phyloP scores from a whole-genome alignment of 768 basidiomycete genomes.

The Cantharellus cinnabarinus region DNA sequence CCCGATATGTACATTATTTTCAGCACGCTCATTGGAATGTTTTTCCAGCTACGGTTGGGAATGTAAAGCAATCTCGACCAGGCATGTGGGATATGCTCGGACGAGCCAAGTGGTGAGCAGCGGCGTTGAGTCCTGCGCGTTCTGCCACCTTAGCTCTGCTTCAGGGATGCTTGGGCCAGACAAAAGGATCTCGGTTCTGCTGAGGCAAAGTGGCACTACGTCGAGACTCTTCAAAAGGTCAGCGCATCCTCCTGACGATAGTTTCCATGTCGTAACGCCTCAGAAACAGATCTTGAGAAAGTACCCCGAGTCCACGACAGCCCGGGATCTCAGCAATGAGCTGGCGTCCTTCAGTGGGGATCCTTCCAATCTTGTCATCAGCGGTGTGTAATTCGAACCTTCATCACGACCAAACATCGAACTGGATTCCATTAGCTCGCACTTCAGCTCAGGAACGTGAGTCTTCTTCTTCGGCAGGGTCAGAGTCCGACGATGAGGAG shows the following conservation, averaged over 20 bases:
- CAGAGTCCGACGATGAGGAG: not conserved
- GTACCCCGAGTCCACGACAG: conserved; percentile 67
- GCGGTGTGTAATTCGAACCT: conserved; percentile 25
- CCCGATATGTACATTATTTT: not conserved
- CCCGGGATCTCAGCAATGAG: conserved; percentile 54
- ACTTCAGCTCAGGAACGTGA: not conserved
- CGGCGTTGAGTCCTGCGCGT: not conserved
- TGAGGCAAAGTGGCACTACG: conserved; percentile 80
- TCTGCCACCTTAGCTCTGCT: not conserved
- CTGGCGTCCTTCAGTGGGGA: conserved; percentile 58
- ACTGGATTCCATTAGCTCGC: not conserved
- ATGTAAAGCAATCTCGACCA: conserved; percentile 59
- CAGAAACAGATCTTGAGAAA: conserved; percentile 43
- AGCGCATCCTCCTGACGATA: not conserved
- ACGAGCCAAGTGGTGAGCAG: conserved; percentile 73
- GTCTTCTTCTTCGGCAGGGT: not conserved
- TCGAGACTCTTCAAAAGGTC: conserved; percentile 71
- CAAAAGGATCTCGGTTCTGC: conserved; percentile 59
- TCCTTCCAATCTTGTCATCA: conserved; percentile 39
- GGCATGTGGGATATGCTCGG: conserved; percentile 83
- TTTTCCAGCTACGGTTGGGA: conserved; percentile 63
- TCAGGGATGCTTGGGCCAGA: conserved; percentile 93
- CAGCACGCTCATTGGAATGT: not conserved
- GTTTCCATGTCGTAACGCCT: not conserved
- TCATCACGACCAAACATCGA: not conserved